phyloP scores from a whole-genome alignment of 805 yeast species.

The Candida sithepensis region DNA sequence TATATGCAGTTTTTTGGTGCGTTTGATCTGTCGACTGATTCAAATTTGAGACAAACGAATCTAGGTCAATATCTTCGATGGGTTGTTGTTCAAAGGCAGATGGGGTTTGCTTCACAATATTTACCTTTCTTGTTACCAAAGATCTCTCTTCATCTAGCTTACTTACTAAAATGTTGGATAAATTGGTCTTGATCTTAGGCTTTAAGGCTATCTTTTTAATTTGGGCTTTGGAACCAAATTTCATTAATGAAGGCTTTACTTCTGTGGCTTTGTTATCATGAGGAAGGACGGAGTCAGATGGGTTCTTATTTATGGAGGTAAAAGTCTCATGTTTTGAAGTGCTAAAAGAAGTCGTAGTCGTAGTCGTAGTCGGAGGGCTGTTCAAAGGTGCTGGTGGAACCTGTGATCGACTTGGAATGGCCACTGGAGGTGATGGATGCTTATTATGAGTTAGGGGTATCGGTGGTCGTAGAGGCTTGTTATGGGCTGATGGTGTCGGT shows the following conservation, averaged over 20 bases:
- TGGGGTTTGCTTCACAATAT: too few relatives aligned
- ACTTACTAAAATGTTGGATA: slow-evolving; percentile 3
- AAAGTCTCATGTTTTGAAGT: too few relatives aligned
- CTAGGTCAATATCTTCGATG: slow-evolving; percentile 25
- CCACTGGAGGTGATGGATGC: too few relatives aligned
- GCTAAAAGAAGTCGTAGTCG: too few relatives aligned
- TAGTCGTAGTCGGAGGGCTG: too few relatives aligned
- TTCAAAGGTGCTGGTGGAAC: neutral
- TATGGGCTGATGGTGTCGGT: neutral
- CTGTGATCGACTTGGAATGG: neutral
- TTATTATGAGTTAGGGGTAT: too few relatives aligned
- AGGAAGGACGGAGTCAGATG: too few relatives aligned
- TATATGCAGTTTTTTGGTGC: neutral
- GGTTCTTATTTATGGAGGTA: too few relatives aligned
- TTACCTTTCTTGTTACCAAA: too few relatives aligned
- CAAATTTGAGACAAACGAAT: slow-evolving; percentile 8
- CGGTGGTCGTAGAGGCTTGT: too few relatives aligned
- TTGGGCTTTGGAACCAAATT: slow-evolving; percentile 16
- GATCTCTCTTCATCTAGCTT: neutral
- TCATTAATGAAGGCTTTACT: slow-evolving; percentile 12
- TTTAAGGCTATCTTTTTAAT: neutral
- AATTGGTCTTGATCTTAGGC: neutral
- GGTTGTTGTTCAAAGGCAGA: too few relatives aligned
- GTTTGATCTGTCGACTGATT: neutral
- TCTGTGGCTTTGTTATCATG: neutral